Base-by-base conservation (phyloP, 1,284 basidiomycete genomes). In the Ceratobasidium sp. region DNA sequence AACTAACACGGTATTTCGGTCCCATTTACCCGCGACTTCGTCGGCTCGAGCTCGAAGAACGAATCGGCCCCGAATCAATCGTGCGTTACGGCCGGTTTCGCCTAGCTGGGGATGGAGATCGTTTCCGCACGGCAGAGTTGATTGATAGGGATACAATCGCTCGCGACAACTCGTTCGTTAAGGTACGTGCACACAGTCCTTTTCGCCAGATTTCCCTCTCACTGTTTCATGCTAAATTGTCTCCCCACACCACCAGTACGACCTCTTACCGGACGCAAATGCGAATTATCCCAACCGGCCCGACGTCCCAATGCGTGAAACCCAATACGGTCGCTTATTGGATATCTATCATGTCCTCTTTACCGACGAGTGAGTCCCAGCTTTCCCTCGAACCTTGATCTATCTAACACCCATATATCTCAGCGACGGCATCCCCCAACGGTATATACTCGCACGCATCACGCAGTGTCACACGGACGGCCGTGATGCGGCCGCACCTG, bases 371-470 rank as follows among this genome's bases (percentile, higher is more conserved):
- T 22, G 32, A 20, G 60, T 34, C 12, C n/a, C 27, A 25, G 20
- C 3, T 38, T 8, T n/a, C 22, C 25, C 35, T 38, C 22, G 6
- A 25, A 34, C 29, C 27, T n/a, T 65, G 20, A 15, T 25, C 7
- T 27, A 27, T 13, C 2, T 12, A 3, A 25, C 22, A 38, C 49
- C 52, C 4, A 65, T 47, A 20, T 13, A 2, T 31, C 52, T 64
- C 20, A 64, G 60, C 45, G 32, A 50, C 47, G 22, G 47, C 29
- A 31, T 6, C 2, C 50, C 50, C 25, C 7, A 31, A 17, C 27
- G 38, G 17, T 67, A 67, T 31, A 27, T 67, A 17, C 38, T 67
- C n/a, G 62, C 35, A 15, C 45, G 43, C 40, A 42, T 67, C 38
- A 17, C 17, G 34, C 60, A 31, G 13, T 64, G 60, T 20, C 17